Evolutionary conservation across 129 eudicot species (phyloP).

Genomic region (Deinandra increscens): DNA sequence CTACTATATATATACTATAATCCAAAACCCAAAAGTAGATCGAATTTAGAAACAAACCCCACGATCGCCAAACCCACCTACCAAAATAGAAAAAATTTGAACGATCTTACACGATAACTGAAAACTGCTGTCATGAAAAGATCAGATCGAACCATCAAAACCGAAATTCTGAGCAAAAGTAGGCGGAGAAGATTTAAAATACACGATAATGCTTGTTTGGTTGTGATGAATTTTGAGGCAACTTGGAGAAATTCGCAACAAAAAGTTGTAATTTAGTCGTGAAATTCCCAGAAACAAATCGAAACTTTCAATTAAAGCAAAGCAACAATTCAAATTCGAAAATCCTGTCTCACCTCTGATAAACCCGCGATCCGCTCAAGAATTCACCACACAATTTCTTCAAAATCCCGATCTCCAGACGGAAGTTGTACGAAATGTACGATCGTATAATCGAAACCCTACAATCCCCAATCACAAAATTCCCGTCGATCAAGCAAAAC

Average conservation of each 20-base stretch:
- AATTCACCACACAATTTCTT: conserved; percentile 25
- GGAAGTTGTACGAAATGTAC: conserved; percentile 20
- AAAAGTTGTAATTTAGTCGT: background rate
- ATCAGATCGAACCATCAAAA: conserved; percentile 43
- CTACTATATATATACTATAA: background rate
- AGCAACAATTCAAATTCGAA: conserved; percentile 22
- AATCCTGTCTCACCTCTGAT: conserved; percentile 48
- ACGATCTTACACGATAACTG: conserved; percentile 26
- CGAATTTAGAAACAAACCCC: conserved; percentile 31
- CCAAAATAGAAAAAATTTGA: conserved; percentile 4
- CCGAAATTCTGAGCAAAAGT: conserved; percentile 19
- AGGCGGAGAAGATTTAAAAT: background rate
- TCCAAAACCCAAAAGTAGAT: conserved; percentile 38
- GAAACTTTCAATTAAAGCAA: conserved; percentile 15
- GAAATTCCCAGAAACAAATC: conserved; percentile 16
- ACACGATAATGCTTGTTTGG: conserved; percentile 31
- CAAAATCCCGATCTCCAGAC: conserved; percentile 25
- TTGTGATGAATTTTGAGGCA: conserved; percentile 25
- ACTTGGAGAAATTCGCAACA: conserved; percentile 2
- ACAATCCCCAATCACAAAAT: conserved; percentile 20
- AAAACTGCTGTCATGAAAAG: background rate
- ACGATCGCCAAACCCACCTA: conserved; percentile 28
- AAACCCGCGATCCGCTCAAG: conserved; percentile 24
- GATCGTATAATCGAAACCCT: conserved; percentile 33
- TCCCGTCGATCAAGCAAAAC: conserved; percentile 23